Base-by-base conservation (phyloP, 2,329 filamentous ascomycete species). In the Periconia macrospinosa region DNA sequence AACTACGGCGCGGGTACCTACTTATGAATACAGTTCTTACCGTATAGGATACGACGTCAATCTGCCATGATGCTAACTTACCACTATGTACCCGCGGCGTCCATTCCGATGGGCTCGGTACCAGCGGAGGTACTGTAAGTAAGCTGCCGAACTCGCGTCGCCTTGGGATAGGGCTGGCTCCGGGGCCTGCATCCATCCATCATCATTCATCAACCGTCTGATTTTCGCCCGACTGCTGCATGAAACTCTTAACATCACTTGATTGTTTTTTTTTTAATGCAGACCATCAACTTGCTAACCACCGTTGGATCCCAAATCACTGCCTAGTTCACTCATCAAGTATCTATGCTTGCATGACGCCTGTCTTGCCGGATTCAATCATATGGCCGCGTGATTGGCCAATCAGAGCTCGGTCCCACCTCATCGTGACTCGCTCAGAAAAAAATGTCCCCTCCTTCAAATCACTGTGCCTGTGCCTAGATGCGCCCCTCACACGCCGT, bases 381-480 rank as follows among this genome's bases (percentile, higher is more conserved):
- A 49, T 42, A 56, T 30, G 41, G 48, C 61, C 58, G 61, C 54
- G 50, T 55, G 42, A 37, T 54, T 54, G 60, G 50, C 57, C 53
- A 52, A 37, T 43, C 20, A 49, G 55, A 42, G 48, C 50, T 51
- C 47, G 48, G 19, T 50, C 44, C 51, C 45, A 52, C 55, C 15
- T 27, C 23, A 19, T 18, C 18, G 47, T 52, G 44, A 51, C 65
- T 65, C 64, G 65, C 64, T 55, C 15, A 3, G n/a, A 37, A 57
- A 59, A 65, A 68, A 65, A 51, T 64, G 47, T n/a, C 57, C 45
- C 51, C 51, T 53, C 53, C 51, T 27, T 27, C 56, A 49, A 47
- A 54, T 51, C 54, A 54, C 58, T 53, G 59, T 56, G 44, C 55
- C 54, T 49, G 57, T 8, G 23, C 23, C 23, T 27, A 27, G 23